Percentiles rank a stretch among this genome's conserved stretches.
These are phyloP conservation scores for Phycomyces blakesleeanus DNA, from an alignment of 192 early-diverging fungal species.

Conservation along the genomic window DNA sequence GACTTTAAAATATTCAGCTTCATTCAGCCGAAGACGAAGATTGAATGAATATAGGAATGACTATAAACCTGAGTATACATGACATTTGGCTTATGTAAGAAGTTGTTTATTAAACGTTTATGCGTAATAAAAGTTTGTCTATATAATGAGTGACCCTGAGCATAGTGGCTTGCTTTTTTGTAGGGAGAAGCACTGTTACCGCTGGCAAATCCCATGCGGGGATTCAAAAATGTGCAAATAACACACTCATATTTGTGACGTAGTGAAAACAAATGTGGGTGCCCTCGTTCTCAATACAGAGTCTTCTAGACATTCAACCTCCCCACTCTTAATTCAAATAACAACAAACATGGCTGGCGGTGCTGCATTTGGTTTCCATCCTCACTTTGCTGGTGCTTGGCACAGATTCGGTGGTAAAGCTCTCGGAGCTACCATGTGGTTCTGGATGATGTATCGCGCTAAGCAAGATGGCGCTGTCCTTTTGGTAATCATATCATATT, in stretches of 20 bases:
- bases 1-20: no score
- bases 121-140: no score
- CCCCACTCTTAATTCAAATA: slow-evolving; percentile 9
- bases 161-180: no score
- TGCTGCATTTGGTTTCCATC: slow-evolving; percentile 41
- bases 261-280: slow-evolving; percentile 4
- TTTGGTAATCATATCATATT: slow-evolving; percentile 53
- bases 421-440: slow-evolving; percentile 74
- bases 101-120: no score
- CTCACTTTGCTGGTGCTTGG: slow-evolving; percentile 43
- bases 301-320: background rate
- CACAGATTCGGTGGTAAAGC: slow-evolving; percentile 59
- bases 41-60: no score
- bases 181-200: no score
- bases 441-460: slow-evolving; percentile 81
- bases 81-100: no score
- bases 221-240: no score
- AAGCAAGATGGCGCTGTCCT: slow-evolving; percentile 69
- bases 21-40: no score
- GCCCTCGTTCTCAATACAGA: background rate
- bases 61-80: no score
- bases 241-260: background rate
- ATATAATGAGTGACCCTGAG: no score
- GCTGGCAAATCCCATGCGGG: no score
- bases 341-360: slow-evolving; percentile 43